Evolutionary conservation across 768 basidiomycete species (phyloP).

Genomic region (Suillus ampliporus): DNA sequence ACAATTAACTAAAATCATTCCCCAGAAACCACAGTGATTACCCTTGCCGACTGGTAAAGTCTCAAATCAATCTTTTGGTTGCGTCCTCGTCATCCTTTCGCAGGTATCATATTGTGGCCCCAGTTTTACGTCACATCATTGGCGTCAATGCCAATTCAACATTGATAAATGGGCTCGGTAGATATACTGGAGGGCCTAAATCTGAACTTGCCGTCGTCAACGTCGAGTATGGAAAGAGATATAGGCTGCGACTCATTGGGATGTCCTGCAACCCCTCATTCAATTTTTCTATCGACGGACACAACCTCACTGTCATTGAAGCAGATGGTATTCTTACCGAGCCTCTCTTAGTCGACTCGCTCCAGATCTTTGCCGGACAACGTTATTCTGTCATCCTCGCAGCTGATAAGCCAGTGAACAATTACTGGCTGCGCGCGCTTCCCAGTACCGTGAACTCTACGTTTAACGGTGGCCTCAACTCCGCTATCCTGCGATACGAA

Average conservation of each 20-base stretch:
- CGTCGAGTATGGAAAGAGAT: constrained; percentile 44
- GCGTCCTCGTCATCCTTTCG: background rate
- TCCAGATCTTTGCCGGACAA: constrained; percentile 40
- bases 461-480: constrained; percentile 52
- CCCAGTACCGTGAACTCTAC: constrained; percentile 29
- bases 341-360: constrained; percentile 47
- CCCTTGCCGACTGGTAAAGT: constrained; percentile 32
- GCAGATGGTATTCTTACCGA: constrained; percentile 50
- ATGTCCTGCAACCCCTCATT: constrained; percentile 52
- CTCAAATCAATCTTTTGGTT: background rate
- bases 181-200: constrained; percentile 40
- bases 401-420: constrained; percentile 50
- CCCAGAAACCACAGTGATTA: constrained; percentile 31
- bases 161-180: constrained; percentile 39
- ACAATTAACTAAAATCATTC: constrained; percentile 1
- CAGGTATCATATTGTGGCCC: constrained; percentile 30
- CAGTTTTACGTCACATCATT: constrained; percentile 24
- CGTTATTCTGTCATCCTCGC: constrained; percentile 49
- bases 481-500: constrained; percentile 56
- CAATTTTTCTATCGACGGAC: constrained; percentile 52
- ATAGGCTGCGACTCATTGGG: constrained; percentile 55
- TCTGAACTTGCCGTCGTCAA: constrained; percentile 44
- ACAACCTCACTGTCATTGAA: constrained; percentile 48
- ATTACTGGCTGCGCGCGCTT: constrained; percentile 60
- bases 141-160: constrained; percentile 27